Conservation (phyloP, 805 yeast species). For the Suhomyces sp. region DNA sequence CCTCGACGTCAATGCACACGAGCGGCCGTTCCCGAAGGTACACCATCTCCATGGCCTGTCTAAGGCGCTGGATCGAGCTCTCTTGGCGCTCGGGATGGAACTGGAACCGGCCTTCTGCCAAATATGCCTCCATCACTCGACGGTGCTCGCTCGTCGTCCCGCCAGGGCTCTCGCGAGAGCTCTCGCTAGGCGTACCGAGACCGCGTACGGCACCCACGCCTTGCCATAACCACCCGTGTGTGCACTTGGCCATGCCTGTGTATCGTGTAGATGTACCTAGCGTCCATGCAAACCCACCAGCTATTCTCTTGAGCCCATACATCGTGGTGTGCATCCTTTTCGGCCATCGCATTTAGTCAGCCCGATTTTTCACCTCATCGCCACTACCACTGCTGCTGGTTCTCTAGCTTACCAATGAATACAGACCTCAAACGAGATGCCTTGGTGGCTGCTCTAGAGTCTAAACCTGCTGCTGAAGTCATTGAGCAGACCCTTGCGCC, state of each 20-base stretch:
- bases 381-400: background rate
- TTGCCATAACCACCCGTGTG: background rate
- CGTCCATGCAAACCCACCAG: background rate
- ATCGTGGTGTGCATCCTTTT: background rate
- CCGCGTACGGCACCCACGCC: background rate
- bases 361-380: background rate
- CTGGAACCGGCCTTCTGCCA: background rate
- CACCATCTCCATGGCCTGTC: constrained; percentile 16
- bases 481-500: constrained; percentile 2
- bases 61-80: background rate
- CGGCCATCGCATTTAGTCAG: background rate
- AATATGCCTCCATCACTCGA: background rate
- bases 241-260: background rate
- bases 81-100: background rate
- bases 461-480: constrained; percentile 8
- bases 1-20: constrained; percentile 28
- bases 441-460: background rate
- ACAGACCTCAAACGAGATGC: background rate
- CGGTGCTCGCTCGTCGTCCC: background rate
- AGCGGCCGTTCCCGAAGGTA: constrained; percentile 20
- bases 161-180: background rate
- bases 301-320: background rate
- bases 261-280: background rate
- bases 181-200: background rate
- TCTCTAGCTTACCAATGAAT: background rate